Evolutionary conservation across 768 basidiomycete genomes (phyloP), one percentile per base, ranked within the genome.

Genomic region (Hydnum rufescens): DNA sequence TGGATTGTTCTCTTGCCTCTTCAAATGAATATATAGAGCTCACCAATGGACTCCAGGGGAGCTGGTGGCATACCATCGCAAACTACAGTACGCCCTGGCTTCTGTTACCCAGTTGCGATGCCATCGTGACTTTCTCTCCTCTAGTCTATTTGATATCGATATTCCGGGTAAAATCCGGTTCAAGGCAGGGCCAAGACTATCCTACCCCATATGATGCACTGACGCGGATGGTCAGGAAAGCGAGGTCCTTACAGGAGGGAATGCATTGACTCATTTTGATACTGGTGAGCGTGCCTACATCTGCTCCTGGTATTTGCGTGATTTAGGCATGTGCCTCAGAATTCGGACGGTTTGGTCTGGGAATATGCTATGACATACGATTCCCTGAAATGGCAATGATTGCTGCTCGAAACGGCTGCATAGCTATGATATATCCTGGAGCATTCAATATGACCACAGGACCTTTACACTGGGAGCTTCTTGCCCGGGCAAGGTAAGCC

Each of bases 401-500:
- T 49, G 77, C 84, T 42, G 89, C 93, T 34, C 77, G 93, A 44
- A 69, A 77, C 73, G 90, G 89, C 78, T 88, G 84, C 57, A 79
- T 92, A 52, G 72, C 84, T 4, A 74, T 95, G 58, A 74, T 96
- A 51, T 96, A 96, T 64, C 95, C 95, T 3, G 77, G 79, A 6
- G 95, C 95, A 13, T 97, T 99, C 74, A 99, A 96, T 63, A 67
- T 77, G 60, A 95, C 90, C 3, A 97, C 95, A 0, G 95, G 95
- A 0, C 92, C 92, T 1, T 67, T 95, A 46, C 89, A 97, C 64
- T 99, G 95, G 95, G 85, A 90, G 59, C 70, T 99, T 2, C 71
- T 99, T 22, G 85, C 86, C 61, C 74, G 84, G 49, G 79, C 80
- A 53, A 70, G 89, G 87, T 83, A 61, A n/a, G 71, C 64, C 50